Base-by-base conservation (phyloP, 1,139 yeast species). In the Hemisphaericaspora subhashii region DNA sequence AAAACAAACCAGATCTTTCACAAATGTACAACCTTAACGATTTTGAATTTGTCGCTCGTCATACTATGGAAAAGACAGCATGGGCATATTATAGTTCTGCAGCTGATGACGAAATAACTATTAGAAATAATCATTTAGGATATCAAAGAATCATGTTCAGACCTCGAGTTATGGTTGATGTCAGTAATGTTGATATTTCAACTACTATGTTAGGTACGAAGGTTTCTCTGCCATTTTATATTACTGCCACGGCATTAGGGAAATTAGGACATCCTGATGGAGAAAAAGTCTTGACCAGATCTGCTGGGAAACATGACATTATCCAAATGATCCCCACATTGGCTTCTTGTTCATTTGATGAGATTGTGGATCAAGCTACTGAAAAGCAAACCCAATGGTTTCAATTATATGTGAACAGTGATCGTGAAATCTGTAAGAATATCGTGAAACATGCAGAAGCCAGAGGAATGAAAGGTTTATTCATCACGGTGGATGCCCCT, bases 41-140 rank as follows among this genome's bases (percentile, higher is more conserved):
- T 58, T 89, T 90, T 54, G 98, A 90, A 60, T 77, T 77, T 52
- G 81, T 90, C 34, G 97, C 98, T 2, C 74, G 89, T 39, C 78
- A 81, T 47, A 58, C 64, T 8, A 60, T 90, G 74, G 77, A 86
- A 31, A 81, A 79, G 46, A 77, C 81, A 12, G 96, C 94, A 0
- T 86, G 96, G 92, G 92, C 90, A 10, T 90, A 90, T 62, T 90
- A 88, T 58, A 83, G 95, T 2, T 83, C 94, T 27, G 98, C 95
- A 7, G 77, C 95, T 31, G 97, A 90, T 59, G 98, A 90, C 60
- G 98, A 90, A 64, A 80, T 90, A 49, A 77, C 96, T 2, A 61
- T 87, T 57, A 74, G 98, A 48, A 96, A 89, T 55, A 90, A 90
- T 64, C 97, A 89, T 57, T 72, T 82, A 44, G 90, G 96, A 3